Evolutionary conservation across 176 grass and related monocot species (phyloP).

Genomic region (Sorghum bicolor): DNA sequence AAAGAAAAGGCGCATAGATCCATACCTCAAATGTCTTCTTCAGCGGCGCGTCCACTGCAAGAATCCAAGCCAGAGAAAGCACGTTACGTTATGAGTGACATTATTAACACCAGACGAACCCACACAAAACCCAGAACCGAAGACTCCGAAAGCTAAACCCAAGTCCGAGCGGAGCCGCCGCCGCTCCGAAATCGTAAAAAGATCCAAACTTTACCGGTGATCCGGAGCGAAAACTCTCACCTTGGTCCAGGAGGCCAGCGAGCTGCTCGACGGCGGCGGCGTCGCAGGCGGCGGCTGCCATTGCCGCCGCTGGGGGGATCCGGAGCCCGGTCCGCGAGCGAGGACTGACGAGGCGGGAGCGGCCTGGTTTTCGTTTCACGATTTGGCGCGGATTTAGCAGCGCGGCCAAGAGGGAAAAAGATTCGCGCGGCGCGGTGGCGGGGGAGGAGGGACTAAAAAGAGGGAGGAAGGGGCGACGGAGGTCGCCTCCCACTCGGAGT

Average conservation of each 20-base stretch:
- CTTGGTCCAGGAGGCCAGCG: constrained; percentile 57
- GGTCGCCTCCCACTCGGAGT: constrained; percentile 2
- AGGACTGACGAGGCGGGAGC: background rate
- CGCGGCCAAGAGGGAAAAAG: background rate
- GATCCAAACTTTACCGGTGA: background rate
- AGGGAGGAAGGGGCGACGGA: background rate
- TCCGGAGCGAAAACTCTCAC: constrained; percentile 21
- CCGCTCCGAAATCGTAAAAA: background rate
- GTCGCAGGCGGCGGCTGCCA: constrained; percentile 59
- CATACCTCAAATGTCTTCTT: constrained; percentile 83
- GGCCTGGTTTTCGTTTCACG: constrained; percentile 3
- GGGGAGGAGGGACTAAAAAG: background rate
- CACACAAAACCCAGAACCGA: background rate
- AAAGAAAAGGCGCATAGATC: background rate
- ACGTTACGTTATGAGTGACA: background rate
- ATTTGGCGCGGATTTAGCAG: constrained; percentile 31
- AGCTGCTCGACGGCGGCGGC: constrained; percentile 82
- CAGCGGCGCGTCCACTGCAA: constrained; percentile 66
- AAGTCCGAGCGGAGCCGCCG: background rate
- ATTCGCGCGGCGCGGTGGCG: background rate
- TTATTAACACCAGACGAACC: background rate
- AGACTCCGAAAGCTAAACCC: background rate
- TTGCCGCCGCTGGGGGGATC: constrained; percentile 12
- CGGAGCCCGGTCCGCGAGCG: background rate
- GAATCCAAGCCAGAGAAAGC: constrained; percentile 12